A percentile compares a stretch with the other conserved stretches of the same genome.
These are phyloP conservation scores for Diaporthe caulivora DNA, from an alignment of 2,329 filamentous ascomycete genomes.

Conservation along the genomic window DNA sequence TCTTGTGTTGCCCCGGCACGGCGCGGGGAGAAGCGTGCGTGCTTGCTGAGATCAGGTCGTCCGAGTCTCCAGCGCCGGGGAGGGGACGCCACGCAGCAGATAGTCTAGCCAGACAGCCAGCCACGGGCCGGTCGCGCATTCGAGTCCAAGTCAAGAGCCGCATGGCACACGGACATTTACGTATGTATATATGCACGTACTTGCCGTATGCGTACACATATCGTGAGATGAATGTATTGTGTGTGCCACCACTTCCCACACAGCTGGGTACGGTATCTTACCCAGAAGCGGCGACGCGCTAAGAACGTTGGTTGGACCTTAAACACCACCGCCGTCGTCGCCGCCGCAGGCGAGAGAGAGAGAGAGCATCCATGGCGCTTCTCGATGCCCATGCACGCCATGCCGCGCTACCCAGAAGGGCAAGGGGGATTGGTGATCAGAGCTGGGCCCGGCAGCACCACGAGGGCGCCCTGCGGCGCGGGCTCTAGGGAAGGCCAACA, in stretches of 20 bases:
- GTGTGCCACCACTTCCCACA: too few species aligned
- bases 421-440: not conserved
- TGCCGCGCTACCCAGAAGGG: not conserved
- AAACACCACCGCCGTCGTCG: not conserved
- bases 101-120: too few species aligned
- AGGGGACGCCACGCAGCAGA: not conserved
- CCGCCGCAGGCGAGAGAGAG: not conserved
- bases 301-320: too few species aligned
- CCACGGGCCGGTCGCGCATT: not conserved
- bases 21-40: not conserved
- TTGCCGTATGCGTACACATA: too few species aligned
- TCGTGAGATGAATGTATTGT: not conserved
- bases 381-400: constrained; percentile 13
- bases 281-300: too few species aligned
- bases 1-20: not conserved
- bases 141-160: not conserved
- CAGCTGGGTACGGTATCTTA: too few species aligned
- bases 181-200: not conserved
- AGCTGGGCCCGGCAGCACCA: not conserved
- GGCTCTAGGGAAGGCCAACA: not conserved
- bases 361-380: constrained; percentile 1
- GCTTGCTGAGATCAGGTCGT: not conserved
- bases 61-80: constrained; percentile 8
- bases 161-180: not conserved
- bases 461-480: not conserved